These are phyloP conservation scores for Ananas comosus DNA, from an alignment of 176 grass and related monocot species.

Conservation along the genomic window DNA sequence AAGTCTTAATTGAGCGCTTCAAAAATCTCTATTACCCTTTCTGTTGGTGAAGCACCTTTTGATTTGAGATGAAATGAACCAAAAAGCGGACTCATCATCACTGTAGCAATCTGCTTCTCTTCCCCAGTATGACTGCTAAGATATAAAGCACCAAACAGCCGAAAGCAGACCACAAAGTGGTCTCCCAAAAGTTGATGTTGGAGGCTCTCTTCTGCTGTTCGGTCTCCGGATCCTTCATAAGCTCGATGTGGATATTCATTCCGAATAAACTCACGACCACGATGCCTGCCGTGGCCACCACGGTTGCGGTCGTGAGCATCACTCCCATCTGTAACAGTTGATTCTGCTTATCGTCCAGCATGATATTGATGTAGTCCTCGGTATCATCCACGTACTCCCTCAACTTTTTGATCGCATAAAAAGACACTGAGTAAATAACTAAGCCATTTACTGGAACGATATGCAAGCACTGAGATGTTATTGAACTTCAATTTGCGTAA, in stretches of 20 bases:
- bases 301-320: conserved; percentile 62
- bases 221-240: conserved; percentile 32
- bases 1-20: too few species aligned
- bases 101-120: conserved; percentile 63
- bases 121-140: conserved; percentile 52
- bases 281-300: conserved; percentile 57
- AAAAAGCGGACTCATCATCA: conserved; percentile 10
- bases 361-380: conserved; percentile 45
- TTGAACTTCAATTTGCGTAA: too few species aligned
- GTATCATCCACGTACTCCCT: conserved; percentile 79
- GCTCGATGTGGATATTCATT: conserved; percentile 60
- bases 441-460: not conserved
- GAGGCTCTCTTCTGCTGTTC: conserved; percentile 32
- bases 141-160: conserved; percentile 55
- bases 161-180: conserved; percentile 45
- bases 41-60: too few species aligned
- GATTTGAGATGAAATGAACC: too few species aligned
- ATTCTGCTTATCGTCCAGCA: too few species aligned
- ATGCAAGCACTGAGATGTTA: not conserved
- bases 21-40: too few species aligned
- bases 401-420: conserved; percentile 35
- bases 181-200: conserved; percentile 58
- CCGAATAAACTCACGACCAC: conserved; percentile 64
- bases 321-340: conserved; percentile 60
- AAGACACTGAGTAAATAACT: conserved; percentile 5